Percentiles rank a stretch among this genome's conserved stretches.
These are phyloP conservation scores for Mucor ambiguus DNA, from an alignment of 371 early-diverging fungal species.

Conservation along the genomic window DNA sequence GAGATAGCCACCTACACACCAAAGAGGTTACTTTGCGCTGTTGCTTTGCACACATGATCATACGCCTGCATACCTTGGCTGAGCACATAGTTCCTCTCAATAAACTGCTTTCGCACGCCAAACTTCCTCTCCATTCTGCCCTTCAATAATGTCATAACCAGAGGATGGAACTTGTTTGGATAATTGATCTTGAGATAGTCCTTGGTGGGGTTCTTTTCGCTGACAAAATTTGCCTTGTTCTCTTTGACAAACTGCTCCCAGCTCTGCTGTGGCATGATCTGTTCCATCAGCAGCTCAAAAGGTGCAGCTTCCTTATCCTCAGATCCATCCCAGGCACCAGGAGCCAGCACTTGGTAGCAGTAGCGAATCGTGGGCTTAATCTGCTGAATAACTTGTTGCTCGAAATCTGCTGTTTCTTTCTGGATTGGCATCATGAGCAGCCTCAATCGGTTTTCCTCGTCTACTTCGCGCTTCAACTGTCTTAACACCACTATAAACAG, in stretches of 20 bases:
- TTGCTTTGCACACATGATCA: not conserved
- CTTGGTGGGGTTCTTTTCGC: conserved; percentile 35
- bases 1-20: conserved; percentile 38
- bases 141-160: conserved; percentile 43
- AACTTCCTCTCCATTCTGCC: conserved; percentile 40
- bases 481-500: conserved; percentile 36
- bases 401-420: conserved; percentile 32
- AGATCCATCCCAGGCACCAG: conserved; percentile 22
- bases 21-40: not conserved
- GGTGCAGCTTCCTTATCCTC: conserved; percentile 27
- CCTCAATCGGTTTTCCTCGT: conserved; percentile 46
- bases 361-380: conserved; percentile 31
- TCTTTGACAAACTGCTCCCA: conserved; percentile 36
- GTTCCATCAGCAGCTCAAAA: conserved; percentile 27
- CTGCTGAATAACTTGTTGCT: conserved; percentile 21
- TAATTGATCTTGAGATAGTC: conserved; percentile 50
- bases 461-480: conserved; percentile 44
- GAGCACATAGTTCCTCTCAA: conserved; percentile 39
- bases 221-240: conserved; percentile 37
- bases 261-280: conserved; percentile 33
- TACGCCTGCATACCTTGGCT: conserved; percentile 50
- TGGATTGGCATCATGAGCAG: conserved; percentile 42
- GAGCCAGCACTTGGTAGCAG: conserved; percentile 29
- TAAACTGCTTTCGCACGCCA: conserved; percentile 43
- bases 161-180: conserved; percentile 45